Conservation (phyloP, 164 flowering plant species). For the Magnolia officinalis region DNA sequence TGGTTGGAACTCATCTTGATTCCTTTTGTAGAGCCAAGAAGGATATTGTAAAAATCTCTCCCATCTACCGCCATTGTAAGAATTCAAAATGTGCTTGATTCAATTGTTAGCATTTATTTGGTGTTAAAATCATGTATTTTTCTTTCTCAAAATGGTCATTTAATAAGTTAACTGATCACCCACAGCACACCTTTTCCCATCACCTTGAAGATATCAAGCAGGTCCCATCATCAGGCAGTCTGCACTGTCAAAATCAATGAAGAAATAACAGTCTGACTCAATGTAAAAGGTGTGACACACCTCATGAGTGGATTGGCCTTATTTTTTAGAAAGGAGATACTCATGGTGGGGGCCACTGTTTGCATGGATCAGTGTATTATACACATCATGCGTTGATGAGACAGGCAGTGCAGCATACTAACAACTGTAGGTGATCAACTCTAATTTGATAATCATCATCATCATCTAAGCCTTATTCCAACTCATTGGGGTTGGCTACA, state of each 20-base stretch:
- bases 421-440: too few relatives aligned
- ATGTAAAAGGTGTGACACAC: too few relatives aligned
- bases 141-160: neutral
- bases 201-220: neutral
- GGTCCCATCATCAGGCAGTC: neutral
- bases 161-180: neutral
- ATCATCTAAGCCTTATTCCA: neutral
- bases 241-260: neutral
- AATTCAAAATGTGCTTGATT: conserved; percentile 16
- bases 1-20: conserved; percentile 46
- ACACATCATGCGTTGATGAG: too few relatives aligned
- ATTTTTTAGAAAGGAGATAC: too few relatives aligned
- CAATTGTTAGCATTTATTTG: neutral
- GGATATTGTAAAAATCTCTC: conserved; percentile 32
- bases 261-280: too few relatives aligned
- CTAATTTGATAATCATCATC: too few relatives aligned
- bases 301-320: too few relatives aligned
- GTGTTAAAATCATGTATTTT: neutral
- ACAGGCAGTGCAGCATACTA: too few relatives aligned
- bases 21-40: conserved; percentile 55
- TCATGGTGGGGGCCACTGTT: too few relatives aligned
- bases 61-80: conserved; percentile 22
- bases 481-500: too few relatives aligned
- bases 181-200: neutral
- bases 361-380: too few relatives aligned